Conservation (phyloP, 2,329 filamentous ascomycete genomes). For the Apiospora saccharicola region DNA sequence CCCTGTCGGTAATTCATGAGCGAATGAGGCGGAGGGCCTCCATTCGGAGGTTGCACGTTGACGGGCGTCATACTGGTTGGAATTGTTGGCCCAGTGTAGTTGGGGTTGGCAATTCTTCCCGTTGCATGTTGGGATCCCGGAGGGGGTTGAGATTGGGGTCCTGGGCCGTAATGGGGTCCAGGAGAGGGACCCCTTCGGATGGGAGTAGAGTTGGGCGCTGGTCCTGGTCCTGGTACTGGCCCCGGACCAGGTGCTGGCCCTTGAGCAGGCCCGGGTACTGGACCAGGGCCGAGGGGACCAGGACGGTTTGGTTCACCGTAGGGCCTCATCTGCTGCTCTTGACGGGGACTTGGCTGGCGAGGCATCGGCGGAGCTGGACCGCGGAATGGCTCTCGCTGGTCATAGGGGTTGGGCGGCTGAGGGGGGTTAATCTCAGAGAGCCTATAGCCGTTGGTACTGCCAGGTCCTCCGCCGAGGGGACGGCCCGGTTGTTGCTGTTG, state of each 20-base stretch:
- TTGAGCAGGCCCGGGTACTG: slow-evolving; percentile 30
- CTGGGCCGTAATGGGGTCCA: slow-evolving; percentile 63
- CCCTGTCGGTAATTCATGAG: slow-evolving; percentile 78
- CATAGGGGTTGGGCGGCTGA: slow-evolving; percentile 82
- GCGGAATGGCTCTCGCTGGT: slow-evolving; percentile 76
- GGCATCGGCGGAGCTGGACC: slow-evolving; percentile 71
- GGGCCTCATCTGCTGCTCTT: slow-evolving; percentile 72
- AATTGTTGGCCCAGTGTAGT: slow-evolving; percentile 46
- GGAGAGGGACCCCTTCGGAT: slow-evolving; percentile 62
- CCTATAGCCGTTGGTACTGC: slow-evolving; percentile 62
- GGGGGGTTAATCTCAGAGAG: slow-evolving; percentile 82
- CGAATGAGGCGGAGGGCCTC: slow-evolving; percentile 52
- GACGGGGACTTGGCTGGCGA: slow-evolving; percentile 78
- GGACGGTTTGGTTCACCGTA: slow-evolving; percentile 72
- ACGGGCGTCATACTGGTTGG: slow-evolving; percentile 42
- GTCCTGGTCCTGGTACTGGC: slow-evolving; percentile 2
- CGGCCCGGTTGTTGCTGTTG: slow-evolving; percentile 56
- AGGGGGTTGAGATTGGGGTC: slow-evolving; percentile 53
- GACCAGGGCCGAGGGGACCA: slow-evolving; percentile 44
- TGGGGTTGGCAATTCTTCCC: slow-evolving; percentile 50
- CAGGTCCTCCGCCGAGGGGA: slow-evolving; percentile 64
- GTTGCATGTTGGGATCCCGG: slow-evolving; percentile 54
- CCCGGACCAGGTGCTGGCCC: slow-evolving; percentile 34
- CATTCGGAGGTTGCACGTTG: slow-evolving; percentile 56
- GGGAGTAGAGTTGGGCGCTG: slow-evolving; percentile 37